Conservation (phyloP, 345 rosid species). For the Linum usitatissimum region DNA sequence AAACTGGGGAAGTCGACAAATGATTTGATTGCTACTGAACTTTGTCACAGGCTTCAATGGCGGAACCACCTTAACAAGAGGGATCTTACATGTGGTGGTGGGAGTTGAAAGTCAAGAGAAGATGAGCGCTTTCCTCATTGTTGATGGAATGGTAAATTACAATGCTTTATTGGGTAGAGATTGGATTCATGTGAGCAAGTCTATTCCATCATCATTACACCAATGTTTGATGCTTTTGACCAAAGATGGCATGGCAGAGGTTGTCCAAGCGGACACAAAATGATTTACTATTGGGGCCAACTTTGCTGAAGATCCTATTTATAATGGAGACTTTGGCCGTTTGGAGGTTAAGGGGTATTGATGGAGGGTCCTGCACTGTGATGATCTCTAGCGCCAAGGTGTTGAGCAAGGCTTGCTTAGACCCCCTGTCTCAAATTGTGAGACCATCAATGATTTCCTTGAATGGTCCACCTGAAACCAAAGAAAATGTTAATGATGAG, state of each 20-base stretch:
- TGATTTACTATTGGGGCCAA: background rate
- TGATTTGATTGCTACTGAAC: background rate
- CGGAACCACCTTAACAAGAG: background rate
- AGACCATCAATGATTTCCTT: background rate
- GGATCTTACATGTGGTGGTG: background rate
- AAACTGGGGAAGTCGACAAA: background rate
- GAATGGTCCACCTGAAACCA: background rate
- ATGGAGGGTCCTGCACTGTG: background rate
- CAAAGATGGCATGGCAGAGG: background rate
- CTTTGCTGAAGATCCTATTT: background rate
- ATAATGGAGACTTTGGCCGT: background rate
- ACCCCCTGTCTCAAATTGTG: background rate
- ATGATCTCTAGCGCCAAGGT: background rate
- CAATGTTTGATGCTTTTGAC: constrained; percentile 2
- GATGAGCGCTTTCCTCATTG: background rate
- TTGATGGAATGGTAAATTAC: background rate
- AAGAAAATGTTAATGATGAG: background rate
- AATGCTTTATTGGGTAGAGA: constrained; percentile 1
- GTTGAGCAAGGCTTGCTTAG: background rate
- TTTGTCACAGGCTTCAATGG: background rate
- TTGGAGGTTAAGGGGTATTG: background rate
- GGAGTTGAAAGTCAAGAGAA: background rate
- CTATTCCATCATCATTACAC: constrained; percentile 5
- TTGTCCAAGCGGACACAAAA: background rate
- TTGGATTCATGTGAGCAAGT: constrained; percentile 1